Evolutionary conservation across 257 asterid genomes (phyloP), one percentile per base, ranked within the genome.

Genomic region (Scutellaria barbata): DNA sequence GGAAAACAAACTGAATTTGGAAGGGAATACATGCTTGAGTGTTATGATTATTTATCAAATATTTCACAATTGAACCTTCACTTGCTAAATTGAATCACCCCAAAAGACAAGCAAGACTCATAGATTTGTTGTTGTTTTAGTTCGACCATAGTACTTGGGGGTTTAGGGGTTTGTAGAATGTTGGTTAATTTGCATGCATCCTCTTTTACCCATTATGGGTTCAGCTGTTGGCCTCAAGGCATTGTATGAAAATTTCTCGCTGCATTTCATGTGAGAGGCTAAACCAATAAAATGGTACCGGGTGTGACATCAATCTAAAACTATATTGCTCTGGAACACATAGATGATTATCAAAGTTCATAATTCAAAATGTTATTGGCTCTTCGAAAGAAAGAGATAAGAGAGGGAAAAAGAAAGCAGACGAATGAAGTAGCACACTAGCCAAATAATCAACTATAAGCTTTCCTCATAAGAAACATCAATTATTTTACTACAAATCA

Each of bases 181-280:
- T 60, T 10, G 48, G 47, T 46, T 58, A 14, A 42, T 13, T 30
- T 43, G 33, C 33, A 4, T 11, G 9, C 0, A n/a, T 55, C 10
- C 33, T 18, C 55, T 25, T 69, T 51, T 53, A 53, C 33, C 46
- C 57, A 30, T 37, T 43, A 22, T 1, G 2, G 35, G 35, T 54
- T 45, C 45, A 65, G 53, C 33, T 54, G 41, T 30, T 73, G 10
- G 68, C 43, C 72, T 10, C n/a, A 42, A 54, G 25, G 46, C 59
- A 42, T 18, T 4, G 46, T 8, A 9, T 30, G 37, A 8, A 30
- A 51, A 13, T 11, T 18, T 11, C 12, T 1, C 30, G 48, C 55
- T 65, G 20, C 46, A 17, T 12, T 56, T 46, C 40, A 66, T n/a
- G 50, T 58, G 55, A 48, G 30, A 63, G 51, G 43, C 55, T 13